A percentile compares a stretch with the other conserved stretches of the same genome.
Conservation (phyloP, 495 filamentous ascomycete genomes). For the Acidiella bohemica region DNA sequence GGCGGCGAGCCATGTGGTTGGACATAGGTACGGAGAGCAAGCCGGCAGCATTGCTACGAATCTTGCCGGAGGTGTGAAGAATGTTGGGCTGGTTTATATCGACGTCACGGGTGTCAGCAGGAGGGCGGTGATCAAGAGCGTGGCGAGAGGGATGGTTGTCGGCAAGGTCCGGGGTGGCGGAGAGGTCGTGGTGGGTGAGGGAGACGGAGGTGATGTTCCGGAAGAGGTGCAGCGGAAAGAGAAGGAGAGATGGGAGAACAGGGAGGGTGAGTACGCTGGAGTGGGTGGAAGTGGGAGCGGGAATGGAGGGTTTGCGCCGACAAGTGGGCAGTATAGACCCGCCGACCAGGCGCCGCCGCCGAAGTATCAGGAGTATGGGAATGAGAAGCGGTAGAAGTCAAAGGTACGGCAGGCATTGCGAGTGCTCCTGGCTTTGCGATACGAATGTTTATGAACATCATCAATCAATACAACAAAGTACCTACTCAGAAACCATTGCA, state of each 20-base stretch:
- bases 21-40: conserved; percentile 72
- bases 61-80: conserved; percentile 76
- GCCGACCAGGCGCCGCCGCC: conserved; percentile 18
- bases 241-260: neutral
- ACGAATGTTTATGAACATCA: too few species aligned
- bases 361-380: conserved; percentile 10
- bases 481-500: too few species aligned
- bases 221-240: too few species aligned
- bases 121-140: conserved; percentile 74
- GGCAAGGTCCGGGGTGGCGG: conserved; percentile 72
- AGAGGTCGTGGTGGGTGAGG: conserved; percentile 72
- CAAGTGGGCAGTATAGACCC: conserved; percentile 11
- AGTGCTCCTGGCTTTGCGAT: too few species aligned
- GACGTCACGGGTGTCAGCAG: conserved; percentile 86
- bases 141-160: conserved; percentile 98
- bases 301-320: conserved; percentile 4
- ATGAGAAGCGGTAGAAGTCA: neutral
- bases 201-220: conserved; percentile 47
- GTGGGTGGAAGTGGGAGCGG: too few species aligned
- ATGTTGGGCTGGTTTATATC: conserved; percentile 95
- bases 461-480: too few species aligned
- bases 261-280: neutral
- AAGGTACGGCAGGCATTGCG: too few species aligned
- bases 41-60: conserved; percentile 60
- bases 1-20: conserved; percentile 67